A percentile compares a stretch with the other conserved stretches of the same genome.
Conservation (phyloP, 2,329 filamentous ascomycete genomes). For the Phyllosticta ampelicida region DNA sequence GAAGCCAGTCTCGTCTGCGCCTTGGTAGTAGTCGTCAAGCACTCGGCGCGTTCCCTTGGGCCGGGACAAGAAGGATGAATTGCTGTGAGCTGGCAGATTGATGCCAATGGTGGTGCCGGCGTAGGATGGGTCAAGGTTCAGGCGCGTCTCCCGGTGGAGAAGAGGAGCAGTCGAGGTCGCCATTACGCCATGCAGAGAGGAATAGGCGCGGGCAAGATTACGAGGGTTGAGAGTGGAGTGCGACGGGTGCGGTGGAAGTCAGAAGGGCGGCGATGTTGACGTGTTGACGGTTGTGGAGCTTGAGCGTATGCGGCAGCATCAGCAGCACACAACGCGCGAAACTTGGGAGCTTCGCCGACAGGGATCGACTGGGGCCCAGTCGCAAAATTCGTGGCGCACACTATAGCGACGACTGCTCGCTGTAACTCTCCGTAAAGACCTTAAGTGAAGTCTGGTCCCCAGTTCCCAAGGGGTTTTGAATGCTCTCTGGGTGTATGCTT, state of each 20-base stretch:
- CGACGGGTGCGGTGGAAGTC: not conserved
- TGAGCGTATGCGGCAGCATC: constrained; percentile 3
- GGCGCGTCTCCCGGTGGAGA: constrained; percentile 76
- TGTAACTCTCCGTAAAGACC: too few species aligned
- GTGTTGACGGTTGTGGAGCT: constrained; percentile 2
- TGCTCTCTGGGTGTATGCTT: too few species aligned
- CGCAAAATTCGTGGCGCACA: too few species aligned
- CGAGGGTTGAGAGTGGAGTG: not conserved
- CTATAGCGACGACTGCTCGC: too few species aligned
- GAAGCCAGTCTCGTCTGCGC: constrained; percentile 62
- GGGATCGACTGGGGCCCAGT: too few species aligned
- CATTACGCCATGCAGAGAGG: constrained; percentile 53
- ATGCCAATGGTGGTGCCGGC: constrained; percentile 60
- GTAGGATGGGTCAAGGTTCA: constrained; percentile 69
- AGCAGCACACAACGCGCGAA: constrained; percentile 1
- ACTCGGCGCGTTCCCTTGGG: constrained; percentile 23
- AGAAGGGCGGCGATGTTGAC: not conserved
- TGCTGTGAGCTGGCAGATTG: constrained; percentile 25
- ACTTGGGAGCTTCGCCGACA: not conserved
- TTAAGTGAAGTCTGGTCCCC: too few species aligned
- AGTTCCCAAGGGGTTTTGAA: too few species aligned
- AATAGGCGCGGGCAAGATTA: not conserved
- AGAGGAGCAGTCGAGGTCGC: constrained; percentile 50
- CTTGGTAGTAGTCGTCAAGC: constrained; percentile 28
- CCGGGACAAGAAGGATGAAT: constrained; percentile 23